Base-by-base conservation (phyloP, 495 filamentous ascomycete genomes). In the Daldinia childiae region DNA sequence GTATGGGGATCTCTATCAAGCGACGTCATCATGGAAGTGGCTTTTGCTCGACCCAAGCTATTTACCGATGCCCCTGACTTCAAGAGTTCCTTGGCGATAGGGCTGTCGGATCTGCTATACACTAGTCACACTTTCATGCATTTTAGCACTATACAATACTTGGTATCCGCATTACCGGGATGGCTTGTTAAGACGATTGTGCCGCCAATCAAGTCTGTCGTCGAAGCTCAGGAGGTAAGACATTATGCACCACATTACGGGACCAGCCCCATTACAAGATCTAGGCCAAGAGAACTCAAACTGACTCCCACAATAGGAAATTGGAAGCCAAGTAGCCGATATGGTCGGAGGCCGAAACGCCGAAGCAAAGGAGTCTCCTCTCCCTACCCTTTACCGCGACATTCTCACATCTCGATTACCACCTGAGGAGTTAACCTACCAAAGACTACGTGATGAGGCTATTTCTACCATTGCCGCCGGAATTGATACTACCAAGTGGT, bases 401-500 rank as follows among this genome's bases (percentile, higher is more conserved):
- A 78, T 81, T 36, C 57, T 80, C 4, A 62, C 59, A 36, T 74
- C 75, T 2, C 65, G 74, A 26, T 67, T 82, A 3, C 78, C 80
- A 0, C 57, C 32, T 9, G 27, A 60, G 26, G 81, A 82, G 32
- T 76, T 81, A 38, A 41, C 59, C 0, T 32, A 45, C 1, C 43
- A 32, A 14, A 64, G 75, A n/a, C 64, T 83, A 9, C 27, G 30
- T 2, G 51, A 74, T 1, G 79, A 83, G 60, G 77, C 72, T 9
- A 56, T 69, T 19, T 64, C 55, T 15, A 45, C 80, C 19, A 61
- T 76, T 4, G 76, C 73, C 38, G 80, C 79, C 3, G 80, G 80
- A 1, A 75, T 78, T n/a, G 80, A 82, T 55, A 81, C 80, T 3
- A 80, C 79, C 2, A 71, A 66, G 5, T 70, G 68, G 62, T 62